Conservation (phyloP, 331 rosid genomes). For the Rosa hybrid region DNA sequence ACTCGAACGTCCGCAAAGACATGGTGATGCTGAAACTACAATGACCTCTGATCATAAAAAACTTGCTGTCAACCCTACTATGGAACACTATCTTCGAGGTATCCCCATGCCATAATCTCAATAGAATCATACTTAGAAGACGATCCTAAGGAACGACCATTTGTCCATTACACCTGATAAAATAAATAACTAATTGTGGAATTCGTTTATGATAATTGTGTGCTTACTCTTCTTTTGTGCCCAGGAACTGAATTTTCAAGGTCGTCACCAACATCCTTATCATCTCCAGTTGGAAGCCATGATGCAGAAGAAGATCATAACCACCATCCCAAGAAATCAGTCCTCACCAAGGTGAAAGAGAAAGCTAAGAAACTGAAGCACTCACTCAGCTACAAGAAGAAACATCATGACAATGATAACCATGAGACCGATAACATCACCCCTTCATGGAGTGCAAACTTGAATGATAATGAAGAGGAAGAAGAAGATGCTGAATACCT, state of each 20-base stretch:
- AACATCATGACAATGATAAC: slow-evolving; percentile 39
- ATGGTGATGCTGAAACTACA: slow-evolving; percentile 28
- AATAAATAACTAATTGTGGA: not conserved
- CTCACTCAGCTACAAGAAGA: slow-evolving; percentile 75
- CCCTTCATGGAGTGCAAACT: slow-evolving; percentile 42
- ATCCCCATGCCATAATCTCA: not conserved
- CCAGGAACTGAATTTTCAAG: slow-evolving; percentile 48
- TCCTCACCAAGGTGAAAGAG: slow-evolving; percentile 83
- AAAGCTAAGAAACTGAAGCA: slow-evolving; percentile 77
- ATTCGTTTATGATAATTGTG: not conserved
- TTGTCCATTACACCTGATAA: not conserved
- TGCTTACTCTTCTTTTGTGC: not conserved
- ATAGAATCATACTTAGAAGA: not conserved
- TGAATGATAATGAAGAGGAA: slow-evolving; percentile 43
- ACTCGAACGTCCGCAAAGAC: slow-evolving; percentile 49
- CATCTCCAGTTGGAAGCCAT: slow-evolving; percentile 42
- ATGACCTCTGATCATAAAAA: not conserved
- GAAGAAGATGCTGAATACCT: slow-evolving; percentile 60
- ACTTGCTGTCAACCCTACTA: slow-evolving; percentile 33
- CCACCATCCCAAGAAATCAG: slow-evolving; percentile 86
- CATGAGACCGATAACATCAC: slow-evolving; percentile 36
- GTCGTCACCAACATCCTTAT: slow-evolving; percentile 30
- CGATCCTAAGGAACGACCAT: not conserved
- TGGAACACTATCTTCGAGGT: slow-evolving; percentile 81
- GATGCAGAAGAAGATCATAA: slow-evolving; percentile 60